These are phyloP conservation scores for Pilasporangium apinafurcum DNA, from an alignment of 352 stramenopile species.

Conservation along the genomic window DNA sequence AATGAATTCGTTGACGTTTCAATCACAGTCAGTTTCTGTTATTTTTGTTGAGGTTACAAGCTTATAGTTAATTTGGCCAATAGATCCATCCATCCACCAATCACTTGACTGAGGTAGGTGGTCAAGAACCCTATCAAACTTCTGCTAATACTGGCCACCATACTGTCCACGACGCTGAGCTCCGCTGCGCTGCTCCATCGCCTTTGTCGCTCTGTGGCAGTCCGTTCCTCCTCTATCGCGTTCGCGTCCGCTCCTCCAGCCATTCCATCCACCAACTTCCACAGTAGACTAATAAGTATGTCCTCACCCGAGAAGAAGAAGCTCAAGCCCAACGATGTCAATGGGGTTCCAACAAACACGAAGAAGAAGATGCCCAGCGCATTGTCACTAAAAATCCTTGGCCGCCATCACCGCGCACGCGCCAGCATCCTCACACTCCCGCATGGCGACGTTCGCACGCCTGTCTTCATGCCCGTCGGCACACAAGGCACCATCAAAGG, in stretches of 20 bases:
- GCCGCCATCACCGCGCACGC: slow-evolving; percentile 44
- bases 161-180: neutral
- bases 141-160: neutral
- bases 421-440: slow-evolving; percentile 73
- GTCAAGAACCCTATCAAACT: too few species aligned
- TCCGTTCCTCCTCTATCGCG: neutral
- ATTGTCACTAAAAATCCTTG: slow-evolving; percentile 38
- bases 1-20: too few species aligned
- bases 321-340: slow-evolving; percentile 3
- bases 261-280: too few species aligned
- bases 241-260: neutral
- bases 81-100: too few species aligned
- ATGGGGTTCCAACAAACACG: neutral
- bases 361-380: slow-evolving; percentile 40
- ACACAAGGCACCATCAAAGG: slow-evolving; percentile 96
- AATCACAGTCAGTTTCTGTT: too few species aligned
- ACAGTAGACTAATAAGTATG: slow-evolving; percentile 5
- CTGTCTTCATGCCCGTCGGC: slow-evolving; percentile 97
- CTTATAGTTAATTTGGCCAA: too few species aligned
- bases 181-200: neutral
- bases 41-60: too few species aligned
- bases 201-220: neutral
- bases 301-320: slow-evolving; percentile 9
- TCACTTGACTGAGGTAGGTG: too few species aligned
- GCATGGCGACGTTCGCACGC: slow-evolving; percentile 86